A percentile compares a stretch with the other conserved stretches of the same genome.
phyloP scores from a whole-genome alignment of 2,329 filamentous ascomycete genomes.

The Talaromyces sp. region DNA sequence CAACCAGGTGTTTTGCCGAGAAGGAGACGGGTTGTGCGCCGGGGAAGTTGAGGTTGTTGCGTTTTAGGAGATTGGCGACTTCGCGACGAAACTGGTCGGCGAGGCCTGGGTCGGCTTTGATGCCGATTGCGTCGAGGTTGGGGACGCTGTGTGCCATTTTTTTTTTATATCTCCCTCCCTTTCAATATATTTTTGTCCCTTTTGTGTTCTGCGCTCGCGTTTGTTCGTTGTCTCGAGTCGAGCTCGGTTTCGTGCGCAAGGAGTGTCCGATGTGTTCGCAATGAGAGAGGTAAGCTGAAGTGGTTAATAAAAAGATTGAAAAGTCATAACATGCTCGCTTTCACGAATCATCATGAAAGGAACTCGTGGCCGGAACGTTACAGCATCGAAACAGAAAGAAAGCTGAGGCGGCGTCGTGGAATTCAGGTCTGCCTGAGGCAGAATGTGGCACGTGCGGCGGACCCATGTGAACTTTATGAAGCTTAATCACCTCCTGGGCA shows the following conservation, averaged over 20 bases:
- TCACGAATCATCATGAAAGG: background rate
- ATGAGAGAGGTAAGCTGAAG: background rate
- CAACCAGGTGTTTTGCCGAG: conserved; percentile 71
- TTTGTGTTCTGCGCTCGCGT: background rate
- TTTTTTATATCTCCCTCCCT: background rate
- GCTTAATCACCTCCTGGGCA: background rate
- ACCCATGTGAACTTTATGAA: background rate
- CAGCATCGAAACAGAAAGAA: background rate
- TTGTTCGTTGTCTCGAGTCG: background rate
- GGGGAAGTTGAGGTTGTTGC: conserved; percentile 68
- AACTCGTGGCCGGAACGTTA: background rate
- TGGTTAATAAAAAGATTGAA: background rate
- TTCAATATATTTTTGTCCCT: background rate
- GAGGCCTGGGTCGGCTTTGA: conserved; percentile 60
- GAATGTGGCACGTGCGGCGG: background rate
- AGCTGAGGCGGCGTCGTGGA: background rate
- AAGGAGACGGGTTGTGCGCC: conserved; percentile 95
- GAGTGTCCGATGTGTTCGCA: background rate
- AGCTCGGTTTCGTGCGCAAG: no score
- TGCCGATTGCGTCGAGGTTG: conserved; percentile 46
- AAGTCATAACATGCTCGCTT: background rate
- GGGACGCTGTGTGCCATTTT: conserved; percentile 29
- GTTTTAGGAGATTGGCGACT: conserved; percentile 70
- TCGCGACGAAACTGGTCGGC: conserved; percentile 62
- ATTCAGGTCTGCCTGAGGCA: background rate